Conservation (phyloP, 306 rosid genomes). For the Trifolium pratense region DNA sequence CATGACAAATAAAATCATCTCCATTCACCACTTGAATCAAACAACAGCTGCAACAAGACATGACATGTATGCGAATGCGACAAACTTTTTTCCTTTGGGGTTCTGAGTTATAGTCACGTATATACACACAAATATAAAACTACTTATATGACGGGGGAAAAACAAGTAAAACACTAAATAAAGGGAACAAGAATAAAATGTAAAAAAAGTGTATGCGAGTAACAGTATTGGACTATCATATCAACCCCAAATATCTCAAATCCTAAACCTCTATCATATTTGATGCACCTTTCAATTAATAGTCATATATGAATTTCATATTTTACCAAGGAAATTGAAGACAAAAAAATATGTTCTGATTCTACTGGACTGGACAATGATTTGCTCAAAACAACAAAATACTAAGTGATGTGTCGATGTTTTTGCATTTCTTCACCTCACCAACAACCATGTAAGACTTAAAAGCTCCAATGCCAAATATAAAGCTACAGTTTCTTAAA, state of each 20-base stretch:
- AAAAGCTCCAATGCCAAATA: neutral
- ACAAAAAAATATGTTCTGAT: neutral
- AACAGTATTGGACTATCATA: neutral
- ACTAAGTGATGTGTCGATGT: neutral
- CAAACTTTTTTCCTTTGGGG: neutral
- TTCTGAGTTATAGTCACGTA: neutral
- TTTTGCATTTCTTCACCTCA: neutral
- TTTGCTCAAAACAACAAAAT: conserved; percentile 12
- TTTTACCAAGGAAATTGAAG: conserved; percentile 8
- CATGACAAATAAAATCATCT: neutral
- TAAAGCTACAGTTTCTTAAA: neutral
- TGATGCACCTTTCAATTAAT: neutral
- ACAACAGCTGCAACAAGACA: neutral
- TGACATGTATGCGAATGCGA: neutral
- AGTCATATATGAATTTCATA: neutral
- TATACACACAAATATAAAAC: neutral
- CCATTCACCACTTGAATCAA: neutral
- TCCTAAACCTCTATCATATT: neutral
- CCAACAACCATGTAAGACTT: neutral
- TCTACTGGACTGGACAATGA: neutral
- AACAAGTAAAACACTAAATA: neutral
- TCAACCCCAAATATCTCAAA: conserved; percentile 4
- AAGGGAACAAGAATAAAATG: neutral
- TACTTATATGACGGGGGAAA: neutral
- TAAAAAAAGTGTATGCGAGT: neutral